These are phyloP conservation scores for Aspergillus sojae DNA, from an alignment of 2,329 filamentous ascomycete species.

Conservation along the genomic window DNA sequence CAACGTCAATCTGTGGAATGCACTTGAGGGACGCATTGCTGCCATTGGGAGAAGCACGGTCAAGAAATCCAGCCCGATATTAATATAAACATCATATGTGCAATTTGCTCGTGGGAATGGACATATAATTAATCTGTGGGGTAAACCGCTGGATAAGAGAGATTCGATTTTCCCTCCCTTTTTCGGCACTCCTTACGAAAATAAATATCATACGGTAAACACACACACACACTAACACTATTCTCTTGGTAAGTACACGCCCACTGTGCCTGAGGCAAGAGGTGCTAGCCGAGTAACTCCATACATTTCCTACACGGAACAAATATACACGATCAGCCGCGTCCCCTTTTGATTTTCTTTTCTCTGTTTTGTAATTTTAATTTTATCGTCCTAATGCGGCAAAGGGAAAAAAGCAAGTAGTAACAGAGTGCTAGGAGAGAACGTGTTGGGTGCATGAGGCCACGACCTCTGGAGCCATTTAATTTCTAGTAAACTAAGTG, in stretches of 20 bases:
- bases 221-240: neutral
- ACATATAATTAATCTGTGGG: neutral
- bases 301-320: neutral
- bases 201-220: neutral
- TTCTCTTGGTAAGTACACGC: neutral
- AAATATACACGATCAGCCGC: conserved; percentile 3
- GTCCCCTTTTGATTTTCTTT: conserved; percentile 14
- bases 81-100: neutral
- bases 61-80: neutral
- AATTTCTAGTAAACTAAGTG: conserved; percentile 11
- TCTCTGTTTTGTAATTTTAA: conserved; percentile 1
- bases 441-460: conserved; percentile 22
- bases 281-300: neutral
- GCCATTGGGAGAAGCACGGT: neutral
- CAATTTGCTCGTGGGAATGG: neutral
- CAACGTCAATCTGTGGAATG: conserved; percentile 1
- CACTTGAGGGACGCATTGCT: neutral
- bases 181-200: neutral
- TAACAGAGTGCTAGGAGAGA: conserved; percentile 8
- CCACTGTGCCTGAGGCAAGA: neutral
- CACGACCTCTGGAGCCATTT: conserved; percentile 10
- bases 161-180: neutral
- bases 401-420: conserved; percentile 3
- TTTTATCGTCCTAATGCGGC: conserved; percentile 5
- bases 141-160: neutral